phyloP scores from a whole-genome alignment of 2,329 filamentous ascomycete species.

The Nothophoma quercina region DNA sequence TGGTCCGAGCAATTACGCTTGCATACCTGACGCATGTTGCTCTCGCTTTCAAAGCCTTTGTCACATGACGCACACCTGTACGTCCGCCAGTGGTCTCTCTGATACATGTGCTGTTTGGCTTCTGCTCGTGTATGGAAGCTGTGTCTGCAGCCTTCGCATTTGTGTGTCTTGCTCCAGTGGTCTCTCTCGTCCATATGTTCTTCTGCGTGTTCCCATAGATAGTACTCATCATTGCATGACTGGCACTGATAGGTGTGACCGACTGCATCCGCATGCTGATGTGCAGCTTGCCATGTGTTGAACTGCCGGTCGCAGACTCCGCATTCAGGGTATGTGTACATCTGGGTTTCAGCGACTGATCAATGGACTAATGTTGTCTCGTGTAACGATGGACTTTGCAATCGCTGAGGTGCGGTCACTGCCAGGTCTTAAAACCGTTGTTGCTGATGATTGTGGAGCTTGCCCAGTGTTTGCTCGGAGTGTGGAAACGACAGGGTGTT shows the following conservation, averaged over 20 bases:
- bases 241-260: constrained; percentile 26
- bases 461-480: too few species aligned
- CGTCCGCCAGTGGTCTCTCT: constrained; percentile 20
- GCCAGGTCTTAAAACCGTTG: too few species aligned
- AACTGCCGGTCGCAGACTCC: constrained; percentile 26
- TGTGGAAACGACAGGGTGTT: too few species aligned
- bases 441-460: too few species aligned
- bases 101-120: constrained; percentile 22
- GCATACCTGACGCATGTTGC: constrained; percentile 23
- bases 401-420: too few species aligned
- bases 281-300: constrained; percentile 12
- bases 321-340: constrained; percentile 18
- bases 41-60: constrained; percentile 30
- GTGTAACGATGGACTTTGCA: too few species aligned
- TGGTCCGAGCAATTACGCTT: background rate
- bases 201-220: background rate
- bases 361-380: too few species aligned
- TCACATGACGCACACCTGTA: constrained; percentile 25
- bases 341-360: too few species aligned
- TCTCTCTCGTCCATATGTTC: constrained; percentile 22
- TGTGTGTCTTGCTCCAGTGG: constrained; percentile 18
- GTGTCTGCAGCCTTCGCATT: constrained; percentile 22
- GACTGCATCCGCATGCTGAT: constrained; percentile 29
- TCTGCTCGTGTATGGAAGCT: constrained; percentile 7
- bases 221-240: constrained; percentile 10